Base-by-base conservation (phyloP, 2,329 filamentous ascomycete genomes). In the Cercospora beticola region DNA sequence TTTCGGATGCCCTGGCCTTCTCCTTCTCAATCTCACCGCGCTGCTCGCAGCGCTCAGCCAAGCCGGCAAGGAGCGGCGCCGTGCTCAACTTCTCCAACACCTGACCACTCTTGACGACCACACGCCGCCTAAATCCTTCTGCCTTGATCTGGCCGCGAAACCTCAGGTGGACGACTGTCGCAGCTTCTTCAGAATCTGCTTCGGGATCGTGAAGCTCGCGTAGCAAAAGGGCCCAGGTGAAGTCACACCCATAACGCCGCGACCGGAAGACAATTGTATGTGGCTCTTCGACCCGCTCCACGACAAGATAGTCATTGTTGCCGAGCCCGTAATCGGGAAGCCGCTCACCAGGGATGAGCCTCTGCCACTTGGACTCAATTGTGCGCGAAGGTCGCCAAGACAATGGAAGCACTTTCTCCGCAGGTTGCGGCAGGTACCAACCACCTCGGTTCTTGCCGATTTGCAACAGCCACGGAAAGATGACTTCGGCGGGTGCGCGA, bases 391-490 rank as follows among this genome's bases (percentile, higher is more conserved):
- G 70, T 9, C 61, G 67, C 68, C 66, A 72, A 18, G 12, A 66
- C 28, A 33, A 7, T 8, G 72, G 72, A 33, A 74, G 40, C 18
- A 68, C 63, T 18, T 62, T 65, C 36, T 74, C 72, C 18, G 63
- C 62, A 7, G 62, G 59, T 3, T 43, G 21, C 9, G 72, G 72
- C 23, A 64, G 58, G 52, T 74, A 74, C 72, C 72, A 74, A 9
- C 72, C 72, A 8, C 66, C 71, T 28, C 72, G 71, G 26, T 69
- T 67, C 59, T 73, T 74, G 43, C 72, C 72, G 1, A 74, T 31
- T 62, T 73, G 72, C n/a, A 71, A 30, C 12, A 74, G 21, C 72
- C 71, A 73, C 1, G 71, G 71, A 26, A 66, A 74, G 16, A 73
- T 65, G 12, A 67, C 72, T 31, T 58, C n/a, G 2, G 64, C 65